Percentiles rank a stretch among this genome's conserved stretches.
Conservation (phyloP, 352 stramenopile species). For the Globisporangium cederbergense region DNA sequence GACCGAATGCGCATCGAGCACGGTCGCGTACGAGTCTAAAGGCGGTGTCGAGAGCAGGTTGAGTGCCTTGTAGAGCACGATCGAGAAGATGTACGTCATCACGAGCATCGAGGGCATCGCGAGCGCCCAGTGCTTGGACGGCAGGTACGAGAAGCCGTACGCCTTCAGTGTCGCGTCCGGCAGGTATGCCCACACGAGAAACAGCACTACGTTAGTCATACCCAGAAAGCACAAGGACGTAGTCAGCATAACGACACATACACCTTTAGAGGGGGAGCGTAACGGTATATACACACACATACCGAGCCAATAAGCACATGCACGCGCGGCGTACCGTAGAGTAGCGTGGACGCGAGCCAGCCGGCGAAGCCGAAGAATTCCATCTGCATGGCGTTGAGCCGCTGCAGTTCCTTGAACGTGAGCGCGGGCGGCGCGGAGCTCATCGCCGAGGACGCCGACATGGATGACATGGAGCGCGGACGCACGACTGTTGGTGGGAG, state of each 20-base stretch:
- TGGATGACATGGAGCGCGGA: slow-evolving; percentile 12
- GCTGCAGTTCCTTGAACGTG: slow-evolving; percentile 81
- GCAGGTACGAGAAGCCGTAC: slow-evolving; percentile 87
- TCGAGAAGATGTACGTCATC: slow-evolving; percentile 77
- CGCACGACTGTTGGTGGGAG: not conserved
- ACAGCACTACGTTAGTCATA: slow-evolving; percentile 48
- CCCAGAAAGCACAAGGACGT: not conserved
- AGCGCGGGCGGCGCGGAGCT: slow-evolving; percentile 26
- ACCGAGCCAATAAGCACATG: not conserved
- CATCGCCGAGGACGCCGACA: slow-evolving; percentile 7
- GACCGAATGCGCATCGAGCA: slow-evolving; percentile 70
- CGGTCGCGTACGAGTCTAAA: slow-evolving; percentile 76
- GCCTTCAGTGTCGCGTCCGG: slow-evolving; percentile 69
- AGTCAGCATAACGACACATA: not conserved
- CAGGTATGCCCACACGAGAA: slow-evolving; percentile 87
- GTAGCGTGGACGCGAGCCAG: slow-evolving; percentile 75
- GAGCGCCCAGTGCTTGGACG: slow-evolving; percentile 89
- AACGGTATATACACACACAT: not conserved
- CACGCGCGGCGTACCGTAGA: slow-evolving; percentile 49
- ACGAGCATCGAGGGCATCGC: slow-evolving; percentile 83
- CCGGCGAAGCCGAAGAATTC: slow-evolving; percentile 86
- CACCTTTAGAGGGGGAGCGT: not conserved
- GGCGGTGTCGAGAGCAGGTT: slow-evolving; percentile 74
- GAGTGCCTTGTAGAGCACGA: slow-evolving; percentile 81
- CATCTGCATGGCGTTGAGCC: slow-evolving; percentile 76